These are phyloP conservation scores for Petunia axillaris DNA, from an alignment of 257 asterid genomes.

Conservation along the genomic window DNA sequence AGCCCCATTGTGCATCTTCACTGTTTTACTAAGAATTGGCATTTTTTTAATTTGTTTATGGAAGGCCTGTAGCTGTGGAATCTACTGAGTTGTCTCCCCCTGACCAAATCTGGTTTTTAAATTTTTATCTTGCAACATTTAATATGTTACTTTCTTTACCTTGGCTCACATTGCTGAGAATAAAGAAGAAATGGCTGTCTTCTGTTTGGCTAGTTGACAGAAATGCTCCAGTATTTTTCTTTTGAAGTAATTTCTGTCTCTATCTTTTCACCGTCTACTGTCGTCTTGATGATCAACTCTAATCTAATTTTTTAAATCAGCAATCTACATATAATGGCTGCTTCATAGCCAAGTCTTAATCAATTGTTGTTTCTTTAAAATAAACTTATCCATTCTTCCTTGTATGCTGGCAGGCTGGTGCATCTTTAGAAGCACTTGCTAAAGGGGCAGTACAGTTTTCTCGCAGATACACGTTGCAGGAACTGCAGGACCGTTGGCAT, in stretches of 20 bases:
- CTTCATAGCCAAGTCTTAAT: constrained; percentile 14
- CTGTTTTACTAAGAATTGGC: neutral
- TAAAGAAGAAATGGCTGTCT: neutral
- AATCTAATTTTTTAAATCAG: neutral
- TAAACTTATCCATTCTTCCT: constrained; percentile 16
- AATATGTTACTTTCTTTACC: constrained; percentile 12
- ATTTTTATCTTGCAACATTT: neutral
- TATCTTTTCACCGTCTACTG: neutral
- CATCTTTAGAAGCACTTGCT: constrained; percentile 91
- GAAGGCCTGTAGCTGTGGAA: constrained; percentile 6
- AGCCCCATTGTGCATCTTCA: neutral
- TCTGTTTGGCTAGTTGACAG: constrained; percentile 5
- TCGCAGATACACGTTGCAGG: constrained; percentile 67
- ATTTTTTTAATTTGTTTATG: neutral
- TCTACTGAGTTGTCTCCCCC: neutral
- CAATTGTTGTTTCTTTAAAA: neutral
- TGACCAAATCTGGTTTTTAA: neutral
- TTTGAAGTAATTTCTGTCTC: constrained; percentile 3
- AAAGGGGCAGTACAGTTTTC: constrained; percentile 93
- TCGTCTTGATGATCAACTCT: neutral
- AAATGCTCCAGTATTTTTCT: neutral
- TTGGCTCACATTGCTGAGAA: neutral
- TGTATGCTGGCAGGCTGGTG: constrained; percentile 62
- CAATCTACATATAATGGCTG: neutral
- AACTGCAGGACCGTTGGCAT: constrained; percentile 78